These are phyloP conservation scores for Solanum corneliomulleri DNA, from an alignment of 257 asterid species.

Conservation along the genomic window DNA sequence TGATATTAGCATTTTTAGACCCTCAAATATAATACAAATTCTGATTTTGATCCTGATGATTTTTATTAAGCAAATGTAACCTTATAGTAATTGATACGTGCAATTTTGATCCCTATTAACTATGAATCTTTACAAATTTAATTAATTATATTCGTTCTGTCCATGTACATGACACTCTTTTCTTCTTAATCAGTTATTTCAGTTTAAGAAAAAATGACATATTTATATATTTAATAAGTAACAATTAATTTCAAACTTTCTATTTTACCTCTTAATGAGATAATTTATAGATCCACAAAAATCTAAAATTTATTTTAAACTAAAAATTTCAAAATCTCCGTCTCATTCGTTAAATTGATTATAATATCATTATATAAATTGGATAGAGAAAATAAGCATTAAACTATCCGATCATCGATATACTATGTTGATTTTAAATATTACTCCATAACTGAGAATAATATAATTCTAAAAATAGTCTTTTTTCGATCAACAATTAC, in stretches of 20 bases:
- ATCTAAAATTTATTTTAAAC: background rate
- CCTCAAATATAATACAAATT: background rate
- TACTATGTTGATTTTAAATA: background rate
- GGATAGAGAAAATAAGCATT: accelerated
- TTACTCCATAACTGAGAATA: background rate
- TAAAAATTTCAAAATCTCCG: background rate
- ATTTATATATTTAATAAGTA: background rate
- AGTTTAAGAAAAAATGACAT: background rate
- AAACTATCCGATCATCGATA: background rate
- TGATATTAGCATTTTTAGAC: background rate
- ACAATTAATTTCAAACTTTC: too few species aligned
- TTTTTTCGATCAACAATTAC: background rate
- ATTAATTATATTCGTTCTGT: too few species aligned
- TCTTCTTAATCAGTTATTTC: background rate
- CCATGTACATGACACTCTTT: background rate
- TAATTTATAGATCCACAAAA: background rate
- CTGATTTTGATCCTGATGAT: background rate
- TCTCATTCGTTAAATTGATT: background rate
- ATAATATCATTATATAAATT: background rate
- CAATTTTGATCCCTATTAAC: background rate
- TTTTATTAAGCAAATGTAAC: background rate
- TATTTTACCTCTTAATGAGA: background rate
- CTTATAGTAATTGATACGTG: background rate
- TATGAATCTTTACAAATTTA: background rate
- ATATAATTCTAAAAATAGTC: background rate